phyloP scores from a whole-genome alignment of 2,329 filamentous ascomycete species.

The Microcera coccophila region DNA sequence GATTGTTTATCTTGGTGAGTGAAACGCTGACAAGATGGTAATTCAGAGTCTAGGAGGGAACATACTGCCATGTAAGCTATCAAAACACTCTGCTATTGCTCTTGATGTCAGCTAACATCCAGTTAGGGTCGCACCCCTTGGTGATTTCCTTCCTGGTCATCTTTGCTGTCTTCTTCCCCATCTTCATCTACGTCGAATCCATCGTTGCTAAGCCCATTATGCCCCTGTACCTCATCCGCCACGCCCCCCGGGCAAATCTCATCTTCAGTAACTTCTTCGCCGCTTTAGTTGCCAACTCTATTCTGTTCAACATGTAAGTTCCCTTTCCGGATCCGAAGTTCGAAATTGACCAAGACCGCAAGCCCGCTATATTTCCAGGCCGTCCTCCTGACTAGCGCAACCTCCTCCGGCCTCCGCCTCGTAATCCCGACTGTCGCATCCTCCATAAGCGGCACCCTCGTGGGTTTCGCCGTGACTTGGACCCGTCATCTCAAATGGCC shows the following conservation, averaged over 20 bases:
- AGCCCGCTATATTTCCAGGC: constrained; percentile 74
- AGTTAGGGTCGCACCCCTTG: constrained; percentile 54
- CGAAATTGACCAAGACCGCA: neutral
- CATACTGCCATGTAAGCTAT: constrained; percentile 50
- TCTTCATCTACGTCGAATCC: constrained; percentile 52
- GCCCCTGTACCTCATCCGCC: constrained; percentile 51
- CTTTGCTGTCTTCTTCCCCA: constrained; percentile 45
- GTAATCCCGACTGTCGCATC: constrained; percentile 58
- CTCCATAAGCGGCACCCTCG: constrained; percentile 51
- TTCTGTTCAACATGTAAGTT: constrained; percentile 56
- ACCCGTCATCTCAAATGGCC: constrained; percentile 59
- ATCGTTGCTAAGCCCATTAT: constrained; percentile 54
- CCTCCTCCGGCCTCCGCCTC: constrained; percentile 68
- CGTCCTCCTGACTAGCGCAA: constrained; percentile 66
- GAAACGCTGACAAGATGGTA: neutral
- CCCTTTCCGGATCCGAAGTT: neutral
- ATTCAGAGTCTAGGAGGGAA: constrained; percentile 61
- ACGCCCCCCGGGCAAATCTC: constrained; percentile 52
- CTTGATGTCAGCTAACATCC: constrained; percentile 7
- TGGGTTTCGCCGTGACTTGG: constrained; percentile 60
- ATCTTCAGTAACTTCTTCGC: constrained; percentile 54
- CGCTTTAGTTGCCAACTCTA: constrained; percentile 50
- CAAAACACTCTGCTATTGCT: neutral
- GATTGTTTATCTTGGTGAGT: neutral
- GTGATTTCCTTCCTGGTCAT: constrained; percentile 50